These are phyloP conservation scores for Penicillium thymicola DNA, from an alignment of 2,329 filamentous ascomycete genomes.

Conservation along the genomic window DNA sequence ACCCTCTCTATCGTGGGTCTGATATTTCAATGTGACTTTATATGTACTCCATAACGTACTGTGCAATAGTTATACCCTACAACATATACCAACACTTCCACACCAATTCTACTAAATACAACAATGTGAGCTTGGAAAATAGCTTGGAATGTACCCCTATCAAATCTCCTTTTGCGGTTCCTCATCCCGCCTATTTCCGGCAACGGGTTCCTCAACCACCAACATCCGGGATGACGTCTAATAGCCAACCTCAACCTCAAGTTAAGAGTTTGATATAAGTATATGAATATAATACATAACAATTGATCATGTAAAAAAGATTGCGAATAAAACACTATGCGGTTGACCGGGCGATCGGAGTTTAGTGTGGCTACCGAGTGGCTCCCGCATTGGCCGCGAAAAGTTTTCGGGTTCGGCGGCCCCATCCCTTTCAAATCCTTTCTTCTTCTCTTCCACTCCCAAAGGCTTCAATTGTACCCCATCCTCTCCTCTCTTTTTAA, in stretches of 20 bases:
- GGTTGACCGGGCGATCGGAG: slow-evolving; percentile 7
- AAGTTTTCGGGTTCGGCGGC: slow-evolving; percentile 32
- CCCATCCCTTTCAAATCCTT: slow-evolving; percentile 31
- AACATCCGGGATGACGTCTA: background rate
- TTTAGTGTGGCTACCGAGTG: slow-evolving; percentile 11
- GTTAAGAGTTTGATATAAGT: background rate
- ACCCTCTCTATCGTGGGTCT: slow-evolving; percentile 2
- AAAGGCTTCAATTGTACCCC: slow-evolving; percentile 14
- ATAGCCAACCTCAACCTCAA: background rate
- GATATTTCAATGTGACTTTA: background rate
- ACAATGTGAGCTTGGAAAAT: background rate
- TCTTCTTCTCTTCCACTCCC: slow-evolving; percentile 14
- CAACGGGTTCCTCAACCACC: background rate
- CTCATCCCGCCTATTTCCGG: slow-evolving; percentile 2
- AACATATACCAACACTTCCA: background rate
- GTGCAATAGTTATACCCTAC: background rate
- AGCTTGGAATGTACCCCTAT: background rate
- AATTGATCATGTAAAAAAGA: background rate
- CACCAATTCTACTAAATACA: background rate
- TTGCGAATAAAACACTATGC: background rate
- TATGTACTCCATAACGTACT: background rate
- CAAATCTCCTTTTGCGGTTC: background rate
- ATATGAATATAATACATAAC: background rate
- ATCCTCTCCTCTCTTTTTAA: slow-evolving; percentile 14
- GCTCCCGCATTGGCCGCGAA: slow-evolving; percentile 29